These are phyloP conservation scores for Flaveria ramosissima DNA, from an alignment of 129 eudicot species.

Conservation along the genomic window DNA sequence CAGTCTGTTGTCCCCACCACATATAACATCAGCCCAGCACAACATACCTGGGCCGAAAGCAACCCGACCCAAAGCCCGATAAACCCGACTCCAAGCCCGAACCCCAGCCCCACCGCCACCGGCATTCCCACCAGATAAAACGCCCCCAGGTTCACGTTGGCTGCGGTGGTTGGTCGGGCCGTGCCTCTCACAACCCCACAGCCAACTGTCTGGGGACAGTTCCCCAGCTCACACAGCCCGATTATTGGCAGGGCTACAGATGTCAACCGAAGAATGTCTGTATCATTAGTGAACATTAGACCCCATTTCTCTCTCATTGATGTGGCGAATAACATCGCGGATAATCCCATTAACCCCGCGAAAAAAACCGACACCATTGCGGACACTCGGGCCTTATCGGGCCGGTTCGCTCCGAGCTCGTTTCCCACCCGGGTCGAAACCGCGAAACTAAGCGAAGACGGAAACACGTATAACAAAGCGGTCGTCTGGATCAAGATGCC, in stretches of 20 bases:
- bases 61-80: conserved; percentile 81
- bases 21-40: conserved; percentile 76
- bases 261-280: conserved; percentile 47
- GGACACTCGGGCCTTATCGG: conserved; percentile 55
- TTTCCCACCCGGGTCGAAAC: conserved; percentile 81
- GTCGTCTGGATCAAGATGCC: conserved; percentile 76
- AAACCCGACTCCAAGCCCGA: conserved; percentile 55
- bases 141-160: conserved; percentile 72
- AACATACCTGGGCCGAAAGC: conserved; percentile 71
- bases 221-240: conserved; percentile 76
- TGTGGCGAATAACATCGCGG: conserved; percentile 51
- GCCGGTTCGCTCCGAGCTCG: conserved; percentile 72
- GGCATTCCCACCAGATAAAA: conserved; percentile 81
- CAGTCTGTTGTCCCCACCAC: conserved; percentile 76
- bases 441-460: conserved; percentile 55
- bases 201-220: conserved; percentile 81
- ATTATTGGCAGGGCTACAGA: conserved; percentile 53
- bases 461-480: conserved; percentile 59
- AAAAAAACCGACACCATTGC: conserved; percentile 47
- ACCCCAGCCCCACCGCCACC: conserved; percentile 61
- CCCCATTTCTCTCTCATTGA: conserved; percentile 58
- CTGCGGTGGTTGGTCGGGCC: conserved; percentile 66
- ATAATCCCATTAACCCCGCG: conserved; percentile 60
- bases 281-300: conserved; percentile 54
- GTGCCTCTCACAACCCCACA: conserved; percentile 84